Base-by-base conservation (phyloP, 2,329 filamentous ascomycete species). In the Phaeosphaeriaceae sp. region DNA sequence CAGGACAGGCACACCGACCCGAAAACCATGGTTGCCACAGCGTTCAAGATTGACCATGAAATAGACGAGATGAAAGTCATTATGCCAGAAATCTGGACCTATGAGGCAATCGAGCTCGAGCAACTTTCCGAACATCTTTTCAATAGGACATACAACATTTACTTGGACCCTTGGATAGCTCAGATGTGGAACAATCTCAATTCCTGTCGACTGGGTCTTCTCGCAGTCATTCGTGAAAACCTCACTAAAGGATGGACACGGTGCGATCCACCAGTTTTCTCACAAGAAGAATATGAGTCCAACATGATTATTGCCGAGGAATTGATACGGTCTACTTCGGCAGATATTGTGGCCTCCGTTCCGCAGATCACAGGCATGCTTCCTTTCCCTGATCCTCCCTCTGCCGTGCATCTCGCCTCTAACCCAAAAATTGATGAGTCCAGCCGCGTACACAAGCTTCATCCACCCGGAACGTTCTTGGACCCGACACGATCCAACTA, bases 181-280 rank as follows among this genome's bases (percentile, higher is more conserved):
- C 60, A 66, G 28, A 66, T 70, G 54, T 69, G 63, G 65, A 71
- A 70, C 46, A 63, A 66, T 32, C 56, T 70, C 18, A 50, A 64
- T 3, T 46, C 51, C 2, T 57, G 61, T 30, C 58, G 63, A 1
- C 48, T 70, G 20, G 39, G 56, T 28, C 58, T 72, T 1, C 63
- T 66, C 42, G 50, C 48, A 18, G 26, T 60, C 20, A 48, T 70
- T 5, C 58, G 56, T n/a, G 36, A 50, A 4, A 57, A 64, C 17
- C 45, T 72, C 8, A 35, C 30, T 6, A 60, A 50, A 47, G 63
- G 61, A 1, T 33, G 38, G 13, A 23, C 35, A 6, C 34, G 42
- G 7, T 50, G 35, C 11, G 17, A 34, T 12, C 59, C 61, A 13
- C 55, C 59, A 0, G 17, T 61, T 6, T 64, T 66, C 33, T 33